Conservation (phyloP, 768 basidiomycete species). For the Phaeotremella skinneri region DNA sequence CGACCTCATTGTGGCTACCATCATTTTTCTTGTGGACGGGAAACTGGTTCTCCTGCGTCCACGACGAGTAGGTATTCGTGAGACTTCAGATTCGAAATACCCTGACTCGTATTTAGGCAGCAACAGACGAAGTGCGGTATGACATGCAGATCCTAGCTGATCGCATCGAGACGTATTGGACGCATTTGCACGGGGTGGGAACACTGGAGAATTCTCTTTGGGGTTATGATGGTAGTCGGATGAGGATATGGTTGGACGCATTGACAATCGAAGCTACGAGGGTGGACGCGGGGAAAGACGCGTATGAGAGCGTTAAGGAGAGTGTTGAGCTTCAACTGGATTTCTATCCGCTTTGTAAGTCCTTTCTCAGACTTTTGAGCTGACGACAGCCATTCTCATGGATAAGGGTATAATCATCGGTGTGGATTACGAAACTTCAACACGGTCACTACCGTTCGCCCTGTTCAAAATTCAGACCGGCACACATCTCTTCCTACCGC, state of each 20-base stretch:
- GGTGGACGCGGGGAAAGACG: constrained; percentile 53
- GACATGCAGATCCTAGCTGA: constrained; percentile 97
- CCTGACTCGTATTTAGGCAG: constrained; percentile 59
- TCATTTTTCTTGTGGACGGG: constrained; percentile 91
- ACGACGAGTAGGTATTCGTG: constrained; percentile 62
- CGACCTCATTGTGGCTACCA: constrained; percentile 88
- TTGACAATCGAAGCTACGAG: constrained; percentile 73
- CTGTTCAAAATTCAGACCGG: constrained; percentile 89
- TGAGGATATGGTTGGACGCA: constrained; percentile 94
- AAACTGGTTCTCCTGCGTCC: constrained; percentile 85
- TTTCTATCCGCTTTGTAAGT: constrained; percentile 90
- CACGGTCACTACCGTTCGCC: constrained; percentile 75
- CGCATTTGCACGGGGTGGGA: constrained; percentile 88
- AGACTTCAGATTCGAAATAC: constrained; percentile 4
- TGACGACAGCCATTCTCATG: constrained; percentile 80
- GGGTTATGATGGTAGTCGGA: constrained; percentile 87
- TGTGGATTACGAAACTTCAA: constrained; percentile 80
- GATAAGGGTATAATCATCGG: constrained; percentile 99
- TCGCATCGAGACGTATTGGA: constrained; percentile 98
- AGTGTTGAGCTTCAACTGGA: constrained; percentile 88
- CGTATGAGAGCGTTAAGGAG: constrained; percentile 70
- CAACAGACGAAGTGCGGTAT: constrained; percentile 71
- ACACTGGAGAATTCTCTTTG: constrained; percentile 94
- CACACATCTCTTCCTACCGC: constrained; percentile 74
- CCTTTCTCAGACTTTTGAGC: constrained; percentile 11